A percentile compares a stretch with the other conserved stretches of the same genome.
phyloP scores from a whole-genome alignment of 73 alveolate genomes.

The Durusdinium trenchii region DNA sequence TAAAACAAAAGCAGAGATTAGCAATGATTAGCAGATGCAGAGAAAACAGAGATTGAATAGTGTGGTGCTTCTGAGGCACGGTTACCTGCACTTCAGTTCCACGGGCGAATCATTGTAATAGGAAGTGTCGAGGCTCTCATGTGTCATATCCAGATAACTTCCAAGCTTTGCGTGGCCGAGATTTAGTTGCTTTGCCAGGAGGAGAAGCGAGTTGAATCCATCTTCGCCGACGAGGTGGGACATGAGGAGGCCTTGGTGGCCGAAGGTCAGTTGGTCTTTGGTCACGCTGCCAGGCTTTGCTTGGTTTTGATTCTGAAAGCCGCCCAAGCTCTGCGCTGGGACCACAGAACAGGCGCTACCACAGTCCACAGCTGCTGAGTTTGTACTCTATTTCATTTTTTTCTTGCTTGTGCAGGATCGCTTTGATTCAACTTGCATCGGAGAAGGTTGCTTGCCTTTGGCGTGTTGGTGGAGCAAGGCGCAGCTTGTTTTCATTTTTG shows the following conservation, averaged over 20 bases:
- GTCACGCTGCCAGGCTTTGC: constrained; percentile 2
- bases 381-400: neutral
- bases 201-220: constrained; percentile 51
- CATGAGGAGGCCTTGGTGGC: neutral
- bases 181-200: neutral
- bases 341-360: constrained; percentile 55
- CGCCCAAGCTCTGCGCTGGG: constrained; percentile 77
- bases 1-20: no score
- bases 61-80: neutral
- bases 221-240: constrained; percentile 55
- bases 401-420: neutral
- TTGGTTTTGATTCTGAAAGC: constrained; percentile 81
- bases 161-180: neutral
- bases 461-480: constrained; percentile 59
- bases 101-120: constrained; percentile 73
- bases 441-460: constrained; percentile 82
- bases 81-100: constrained; percentile 48
- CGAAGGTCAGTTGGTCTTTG: neutral
- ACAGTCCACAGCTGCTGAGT: neutral
- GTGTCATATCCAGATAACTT: neutral
- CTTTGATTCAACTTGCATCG: constrained; percentile 49
- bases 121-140: constrained; percentile 6
- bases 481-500: neutral
- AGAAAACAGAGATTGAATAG: neutral
- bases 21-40: neutral